Conservation (phyloP, 164 flowering plant species). For the Vitis rotundifolia region DNA sequence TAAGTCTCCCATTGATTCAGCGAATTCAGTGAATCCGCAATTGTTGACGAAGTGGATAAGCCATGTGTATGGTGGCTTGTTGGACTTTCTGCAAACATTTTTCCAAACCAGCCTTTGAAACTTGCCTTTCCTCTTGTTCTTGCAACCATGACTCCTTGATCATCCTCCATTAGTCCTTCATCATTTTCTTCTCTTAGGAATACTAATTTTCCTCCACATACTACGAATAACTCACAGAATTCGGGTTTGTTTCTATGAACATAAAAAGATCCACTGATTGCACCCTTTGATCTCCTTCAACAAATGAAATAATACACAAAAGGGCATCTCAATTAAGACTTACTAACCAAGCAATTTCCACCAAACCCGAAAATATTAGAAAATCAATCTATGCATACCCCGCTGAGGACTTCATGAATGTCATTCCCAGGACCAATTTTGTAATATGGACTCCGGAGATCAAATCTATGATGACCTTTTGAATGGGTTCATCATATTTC, state of each 20-base stretch:
- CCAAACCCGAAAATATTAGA: not conserved
- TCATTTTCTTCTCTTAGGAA: conserved; percentile 37
- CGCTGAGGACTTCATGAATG: conserved; percentile 51
- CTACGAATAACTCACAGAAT: conserved; percentile 51
- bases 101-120: conserved; percentile 45
- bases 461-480: conserved; percentile 41
- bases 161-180: conserved; percentile 49
- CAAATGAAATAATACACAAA: not conserved
- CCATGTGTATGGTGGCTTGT: not conserved
- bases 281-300: conserved; percentile 51
- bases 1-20: conserved; percentile 40
- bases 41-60: not conserved
- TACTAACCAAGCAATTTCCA: not conserved
- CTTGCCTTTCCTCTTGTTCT: conserved; percentile 31
- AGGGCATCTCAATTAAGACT: not conserved
- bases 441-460: conserved; percentile 45
- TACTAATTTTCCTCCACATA: conserved; percentile 58
- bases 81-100: conserved; percentile 25
- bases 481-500: conserved; percentile 47
- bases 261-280: conserved; percentile 49
- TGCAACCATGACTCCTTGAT: conserved; percentile 30
- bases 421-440: conserved; percentile 61
- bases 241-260: conserved; percentile 54
- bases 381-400: conserved; percentile 24
- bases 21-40: conserved; percentile 2